These are phyloP conservation scores for Ophiorrhiza pumila DNA, from an alignment of 257 asterid genomes.

Conservation along the genomic window DNA sequence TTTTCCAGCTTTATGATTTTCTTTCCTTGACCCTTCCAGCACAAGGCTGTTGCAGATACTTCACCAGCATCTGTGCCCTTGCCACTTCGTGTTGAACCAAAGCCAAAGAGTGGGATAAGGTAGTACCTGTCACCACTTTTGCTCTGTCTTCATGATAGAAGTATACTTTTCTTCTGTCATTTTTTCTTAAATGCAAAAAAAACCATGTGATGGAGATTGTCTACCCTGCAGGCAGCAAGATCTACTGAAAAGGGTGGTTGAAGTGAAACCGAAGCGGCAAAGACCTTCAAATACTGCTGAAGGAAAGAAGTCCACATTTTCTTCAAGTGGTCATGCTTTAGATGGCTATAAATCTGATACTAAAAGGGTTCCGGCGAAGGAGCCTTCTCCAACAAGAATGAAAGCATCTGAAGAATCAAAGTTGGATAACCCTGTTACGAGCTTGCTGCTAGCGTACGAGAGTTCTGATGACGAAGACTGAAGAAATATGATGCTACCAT, in stretches of 20 bases:
- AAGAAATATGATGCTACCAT: not conserved
- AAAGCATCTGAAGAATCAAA: constrained; percentile 28
- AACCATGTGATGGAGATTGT: not conserved
- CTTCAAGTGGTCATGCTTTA: constrained; percentile 32
- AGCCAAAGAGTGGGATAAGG: constrained; percentile 96
- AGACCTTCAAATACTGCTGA: constrained; percentile 41
- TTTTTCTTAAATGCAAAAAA: not conserved
- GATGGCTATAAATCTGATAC: constrained; percentile 27
- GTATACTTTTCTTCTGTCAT: not conserved
- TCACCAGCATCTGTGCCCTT: constrained; percentile 72
- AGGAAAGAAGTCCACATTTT: constrained; percentile 19
- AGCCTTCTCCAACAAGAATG: constrained; percentile 25
- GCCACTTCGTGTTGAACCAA: constrained; percentile 97
- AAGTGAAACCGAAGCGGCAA: constrained; percentile 78
- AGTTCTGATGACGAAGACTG: constrained; percentile 85
- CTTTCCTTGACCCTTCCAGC: constrained; percentile 45
- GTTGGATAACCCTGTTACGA: constrained; percentile 70
- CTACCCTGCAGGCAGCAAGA: constrained; percentile 74
- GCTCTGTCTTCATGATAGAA: not conserved
- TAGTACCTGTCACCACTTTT: constrained; percentile 6
- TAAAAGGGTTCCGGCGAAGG: constrained; percentile 29
- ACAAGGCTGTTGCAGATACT: constrained; percentile 92
- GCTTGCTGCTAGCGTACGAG: constrained; percentile 68
- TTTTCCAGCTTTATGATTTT: constrained; percentile 2
- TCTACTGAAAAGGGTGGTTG: constrained; percentile 82